Percentiles rank a stretch among this genome's conserved stretches.
Conservation (phyloP, 2,329 filamentous ascomycete species). For the Didymella sp. region DNA sequence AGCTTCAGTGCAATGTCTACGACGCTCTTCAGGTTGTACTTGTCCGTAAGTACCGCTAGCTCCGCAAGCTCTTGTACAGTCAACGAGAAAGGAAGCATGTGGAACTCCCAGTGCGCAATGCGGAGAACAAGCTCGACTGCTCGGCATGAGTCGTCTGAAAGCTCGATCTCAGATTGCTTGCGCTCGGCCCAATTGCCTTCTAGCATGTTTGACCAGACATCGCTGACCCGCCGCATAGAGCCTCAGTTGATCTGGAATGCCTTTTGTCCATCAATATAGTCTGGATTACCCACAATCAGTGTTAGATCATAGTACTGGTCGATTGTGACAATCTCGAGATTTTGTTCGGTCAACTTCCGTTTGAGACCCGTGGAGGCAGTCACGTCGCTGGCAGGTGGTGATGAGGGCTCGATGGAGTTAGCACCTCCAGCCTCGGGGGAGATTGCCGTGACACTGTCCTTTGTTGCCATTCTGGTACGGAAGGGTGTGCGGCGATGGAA, state of each 20-base stretch:
- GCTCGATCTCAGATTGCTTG: not conserved
- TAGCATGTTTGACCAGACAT: slow-evolving; percentile 15
- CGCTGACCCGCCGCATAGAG: slow-evolving; percentile 9
- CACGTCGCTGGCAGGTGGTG: not conserved
- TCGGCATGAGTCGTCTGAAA: slow-evolving; percentile 12
- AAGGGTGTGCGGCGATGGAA: not conserved
- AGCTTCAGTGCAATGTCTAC: not conserved
- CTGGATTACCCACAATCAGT: slow-evolving; percentile 14
- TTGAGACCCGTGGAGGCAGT: not conserved
- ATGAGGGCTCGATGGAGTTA: not conserved
- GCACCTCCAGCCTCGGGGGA: not conserved
- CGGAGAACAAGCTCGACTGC: not conserved
- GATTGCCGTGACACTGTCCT: not conserved
- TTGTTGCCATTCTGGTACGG: not conserved
- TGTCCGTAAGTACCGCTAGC: slow-evolving; percentile 1
- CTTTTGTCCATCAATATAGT: not conserved
- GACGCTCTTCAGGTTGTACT: not conserved
- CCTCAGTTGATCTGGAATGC: slow-evolving; percentile 10
- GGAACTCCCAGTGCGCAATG: slow-evolving; percentile 8
- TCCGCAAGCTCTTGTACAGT: not conserved
- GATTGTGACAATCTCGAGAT: not conserved
- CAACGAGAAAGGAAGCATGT: not conserved
- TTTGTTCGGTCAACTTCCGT: not conserved
- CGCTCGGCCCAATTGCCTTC: slow-evolving; percentile 12
- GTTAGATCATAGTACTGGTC: slow-evolving; percentile 18